These are phyloP conservation scores for sweet orange (Citrus sinensis) DNA, from an alignment of 345 rosid species.

Conservation along the genomic window DVS_A1.0 CM039165.1:27208001-27208500, in stretches of 20 bases:
- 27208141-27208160: conserved; percentile 99
- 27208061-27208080: conserved; percentile 78
- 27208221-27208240: conserved; percentile 91
- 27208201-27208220: conserved; percentile 97
- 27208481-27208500: conserved; percentile 88
- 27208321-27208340: conserved; percentile 93
- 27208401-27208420: conserved; percentile 49
- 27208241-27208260: conserved; percentile 95
- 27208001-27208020: conserved; percentile 74
- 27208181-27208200: conserved; percentile 96
- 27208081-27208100: conserved; percentile 83
- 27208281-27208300: conserved; percentile 93
- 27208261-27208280: conserved; percentile 95
- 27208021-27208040: conserved; percentile 92
- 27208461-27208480: conserved; percentile 56
- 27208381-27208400: conserved; percentile 63
- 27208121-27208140: conserved; percentile 91
- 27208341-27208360: conserved; percentile 92
- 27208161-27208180: conserved; percentile 95
- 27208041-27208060: conserved; percentile 86
- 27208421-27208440: conserved; percentile 67
- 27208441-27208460: conserved; percentile 72
- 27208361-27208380: conserved; percentile 86
- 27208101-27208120: conserved; percentile 85
- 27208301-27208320: conserved; percentile 91